Evolutionary conservation across 768 basidiomycete genomes (phyloP), one percentile per base, ranked within the genome.

Genomic region (Panus rudis): DNA sequence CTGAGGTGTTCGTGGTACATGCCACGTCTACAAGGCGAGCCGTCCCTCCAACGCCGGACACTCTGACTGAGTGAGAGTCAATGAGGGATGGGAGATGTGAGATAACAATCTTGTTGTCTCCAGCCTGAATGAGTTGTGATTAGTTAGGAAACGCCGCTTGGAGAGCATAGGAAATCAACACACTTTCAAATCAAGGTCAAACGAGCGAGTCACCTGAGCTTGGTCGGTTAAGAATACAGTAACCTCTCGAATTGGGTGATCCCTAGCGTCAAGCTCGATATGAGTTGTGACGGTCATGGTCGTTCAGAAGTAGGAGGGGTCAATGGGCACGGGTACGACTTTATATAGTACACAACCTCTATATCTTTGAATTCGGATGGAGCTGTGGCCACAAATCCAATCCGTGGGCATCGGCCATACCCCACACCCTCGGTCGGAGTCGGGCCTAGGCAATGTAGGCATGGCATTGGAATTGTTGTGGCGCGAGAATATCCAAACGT

Each of bases 181-280:
- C 25, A 78, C 78, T 65, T 73, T 57, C 10, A 81, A 67, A 8
- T 67, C 57, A 4, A 78, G 40, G 0, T 63, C 48, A 57, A 80
- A 78, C 0, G 62, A 62, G 7, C 79, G 70, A 30, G 74, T 72
- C 16, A 82, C 59, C 52, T 82, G 76, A 1, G 78, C 79, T 44
- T 69, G 73, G 42, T 61, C 61, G 6, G 74, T 74, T 55, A 73
- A 76, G 62, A 76, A 77, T 27, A 81, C 64, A 0, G 76, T 78
- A 1, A 77, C 74, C 8, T 74, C 70, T 47, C 74, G 71, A 50
- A 81, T 68, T 1, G 72, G 57, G 40, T 67, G 59, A 0, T 72
- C 67, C 13, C 64, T 8, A 24, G 43, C 23, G 21, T 38, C 35
- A 4, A 44, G 7, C n/a, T 35, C 21, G 16, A 16, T 14, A 35